Evolutionary conservation across 441 rosid genomes (phyloP), one percentile per base, ranked within the genome.

Genomic region (Gossypium laxum): DNA sequence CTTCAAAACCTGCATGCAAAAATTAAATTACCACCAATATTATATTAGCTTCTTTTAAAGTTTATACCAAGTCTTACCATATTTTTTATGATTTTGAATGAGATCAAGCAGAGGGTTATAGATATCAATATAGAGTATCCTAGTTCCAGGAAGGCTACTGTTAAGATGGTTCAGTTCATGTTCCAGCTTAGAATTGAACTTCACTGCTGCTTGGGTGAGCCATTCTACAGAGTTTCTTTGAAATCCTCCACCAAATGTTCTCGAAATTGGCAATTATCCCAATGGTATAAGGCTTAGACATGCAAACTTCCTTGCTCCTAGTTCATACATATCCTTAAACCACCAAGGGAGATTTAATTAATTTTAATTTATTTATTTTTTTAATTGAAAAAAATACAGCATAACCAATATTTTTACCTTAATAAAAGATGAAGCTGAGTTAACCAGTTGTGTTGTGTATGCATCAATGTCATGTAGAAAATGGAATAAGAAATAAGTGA

Each of bases 1-100:
- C 70, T 22, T 48, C 59, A 24, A 84, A 81, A 0, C 84, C 92
- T 86, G 77, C 28, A n/a, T 0, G 32, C 6, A 57, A 22, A 48
- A 48, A n/a, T 12, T n/a, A n/a, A 4, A 21, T 57, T 4, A 57
- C 34, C n/a, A 12, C 34, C 0, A 72, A 28, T 32, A 30, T 30
- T 30, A 30, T 30, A 30, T 30, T 30, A 30, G 34, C 34, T 30
- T 30, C 34, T 30, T 4, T 30, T 30, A 30, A 30, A 30, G 34
- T 30, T 30, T 30, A 30, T 30, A 30, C 34, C 8, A 5, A 11
- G 26, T 8, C 12, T 26, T 72, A 75, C 85, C 83, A 38, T 67
- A 73, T 67, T 21, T 4, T 0, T 8, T 5, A 1, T 72, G 73
- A 70, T 76, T 66, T 17, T 68, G 65, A 68, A 77, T 77, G 48